Percentiles rank a stretch among this genome's conserved stretches.
Conservation (phyloP, 495 filamentous ascomycete species). For the Amphirosellinia nigrospora region DNA sequence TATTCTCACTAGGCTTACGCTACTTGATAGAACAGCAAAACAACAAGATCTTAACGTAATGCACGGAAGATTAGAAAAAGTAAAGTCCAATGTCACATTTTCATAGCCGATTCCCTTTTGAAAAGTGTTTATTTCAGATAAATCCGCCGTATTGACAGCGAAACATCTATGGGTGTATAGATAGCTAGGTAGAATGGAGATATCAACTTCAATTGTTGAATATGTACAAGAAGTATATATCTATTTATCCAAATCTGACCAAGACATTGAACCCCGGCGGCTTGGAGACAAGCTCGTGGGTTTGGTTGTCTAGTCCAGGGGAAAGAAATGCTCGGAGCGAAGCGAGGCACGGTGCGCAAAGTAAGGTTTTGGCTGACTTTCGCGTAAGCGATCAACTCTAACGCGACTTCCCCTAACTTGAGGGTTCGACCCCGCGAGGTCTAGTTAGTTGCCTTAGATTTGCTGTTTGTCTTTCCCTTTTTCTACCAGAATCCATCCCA, state of each 20-base stretch:
- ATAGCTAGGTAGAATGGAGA: not conserved
- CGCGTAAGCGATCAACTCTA: not conserved
- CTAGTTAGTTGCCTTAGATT: not conserved
- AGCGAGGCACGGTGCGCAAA: not conserved
- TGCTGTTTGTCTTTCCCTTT: not conserved
- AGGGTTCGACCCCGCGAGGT: not conserved
- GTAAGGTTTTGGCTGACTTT: not conserved
- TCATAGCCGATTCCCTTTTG: not conserved
- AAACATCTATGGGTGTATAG: not conserved
- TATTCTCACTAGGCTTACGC: no score
- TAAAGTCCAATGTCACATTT: no score
- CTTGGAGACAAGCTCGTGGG: not conserved
- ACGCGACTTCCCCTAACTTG: not conserved
- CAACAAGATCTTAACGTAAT: no score
- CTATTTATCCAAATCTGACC: constrained; percentile 33
- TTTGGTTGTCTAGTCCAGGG: not conserved
- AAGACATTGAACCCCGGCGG: constrained; percentile 7
- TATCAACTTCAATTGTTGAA: constrained; percentile 12
- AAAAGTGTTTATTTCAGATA: not conserved
- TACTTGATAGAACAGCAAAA: no score
- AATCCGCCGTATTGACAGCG: not conserved
- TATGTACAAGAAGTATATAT: constrained; percentile 40
- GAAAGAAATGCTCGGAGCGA: not conserved
- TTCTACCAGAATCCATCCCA: not conserved
- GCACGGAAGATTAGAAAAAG: no score